These are phyloP conservation scores for Solanum neorickii DNA, from an alignment of 257 asterid species.

Conservation along the genomic window DNA sequence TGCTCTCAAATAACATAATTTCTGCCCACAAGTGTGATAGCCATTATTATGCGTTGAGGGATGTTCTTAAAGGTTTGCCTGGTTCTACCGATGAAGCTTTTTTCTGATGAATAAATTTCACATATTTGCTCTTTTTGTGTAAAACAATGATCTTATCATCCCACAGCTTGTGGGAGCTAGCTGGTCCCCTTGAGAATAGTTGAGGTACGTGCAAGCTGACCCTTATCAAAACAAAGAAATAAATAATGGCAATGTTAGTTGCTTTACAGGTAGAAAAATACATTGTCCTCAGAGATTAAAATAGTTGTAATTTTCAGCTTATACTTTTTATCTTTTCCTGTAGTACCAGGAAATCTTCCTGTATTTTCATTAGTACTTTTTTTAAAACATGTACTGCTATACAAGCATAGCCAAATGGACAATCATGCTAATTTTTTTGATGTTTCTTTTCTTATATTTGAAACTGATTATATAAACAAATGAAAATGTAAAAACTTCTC, in stretches of 20 bases:
- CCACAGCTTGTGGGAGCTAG: background rate
- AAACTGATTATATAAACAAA: background rate
- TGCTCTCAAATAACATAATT: slow-evolving; percentile 68
- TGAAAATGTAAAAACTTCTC: too few species aligned
- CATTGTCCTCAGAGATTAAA: background rate
- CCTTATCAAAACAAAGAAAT: background rate
- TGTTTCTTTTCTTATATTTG: background rate
- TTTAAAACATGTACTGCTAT: background rate
- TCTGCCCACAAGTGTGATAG: slow-evolving; percentile 86
- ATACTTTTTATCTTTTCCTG: background rate
- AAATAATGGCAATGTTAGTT: background rate
- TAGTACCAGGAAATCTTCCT: background rate
- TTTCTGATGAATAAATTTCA: slow-evolving; percentile 5
- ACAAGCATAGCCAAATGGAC: background rate
- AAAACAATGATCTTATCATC: background rate
- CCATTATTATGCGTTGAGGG: slow-evolving; percentile 76
- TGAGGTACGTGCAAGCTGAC: background rate
- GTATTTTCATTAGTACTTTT: background rate
- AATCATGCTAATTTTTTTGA: background rate
- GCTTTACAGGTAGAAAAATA: background rate
- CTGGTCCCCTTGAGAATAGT: background rate
- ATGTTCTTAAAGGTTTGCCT: slow-evolving; percentile 87
- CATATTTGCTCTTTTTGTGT: background rate
- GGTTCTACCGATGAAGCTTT: slow-evolving; percentile 21
- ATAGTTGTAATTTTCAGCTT: background rate